Evolutionary conservation across 2,329 filamentous ascomycete genomes (phyloP).

Genomic region (Exophiala oligosperma): DNA sequence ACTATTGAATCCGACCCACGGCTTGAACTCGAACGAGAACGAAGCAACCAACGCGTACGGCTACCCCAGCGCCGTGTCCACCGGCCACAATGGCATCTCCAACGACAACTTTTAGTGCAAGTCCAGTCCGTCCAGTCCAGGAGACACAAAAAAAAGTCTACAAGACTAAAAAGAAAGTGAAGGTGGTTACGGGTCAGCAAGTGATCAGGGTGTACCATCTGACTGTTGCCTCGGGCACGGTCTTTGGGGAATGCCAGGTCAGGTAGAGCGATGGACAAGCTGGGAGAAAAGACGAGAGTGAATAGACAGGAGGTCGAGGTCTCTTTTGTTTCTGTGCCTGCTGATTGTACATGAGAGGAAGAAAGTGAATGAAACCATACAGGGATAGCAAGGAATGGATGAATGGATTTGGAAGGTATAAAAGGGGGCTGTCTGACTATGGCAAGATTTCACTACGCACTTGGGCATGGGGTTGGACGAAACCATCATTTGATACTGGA

Average conservation of each 20-base stretch:
- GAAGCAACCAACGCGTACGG: constrained; percentile 44
- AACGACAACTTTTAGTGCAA: constrained; percentile 43
- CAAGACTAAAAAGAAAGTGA: constrained; percentile 1
- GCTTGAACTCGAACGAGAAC: constrained; percentile 46
- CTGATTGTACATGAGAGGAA: background rate
- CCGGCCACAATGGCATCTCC: constrained; percentile 47
- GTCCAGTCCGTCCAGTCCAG: too few relatives aligned
- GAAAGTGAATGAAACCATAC: background rate
- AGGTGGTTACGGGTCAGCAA: constrained; percentile 20
- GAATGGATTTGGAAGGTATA: constrained; percentile 5
- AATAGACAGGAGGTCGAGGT: constrained; percentile 1
- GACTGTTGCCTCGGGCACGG: constrained; percentile 26
- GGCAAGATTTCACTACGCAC: constrained; percentile 8
- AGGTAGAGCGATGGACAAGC: constrained; percentile 1
- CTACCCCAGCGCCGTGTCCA: constrained; percentile 47
- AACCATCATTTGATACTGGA: background rate
- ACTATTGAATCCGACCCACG: constrained; percentile 43
- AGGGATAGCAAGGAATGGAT: background rate
- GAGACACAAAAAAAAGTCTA: constrained; percentile 23
- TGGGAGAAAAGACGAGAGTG: background rate
- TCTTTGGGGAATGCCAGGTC: constrained; percentile 6
- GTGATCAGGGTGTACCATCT: constrained; percentile 20
- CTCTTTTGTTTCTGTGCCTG: constrained; percentile 7
- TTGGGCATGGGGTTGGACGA: background rate
- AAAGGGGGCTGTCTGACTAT: constrained; percentile 23